Percentiles rank a stretch among this genome's conserved stretches.
phyloP scores from a whole-genome alignment of 139 green algal genomes.

The Closterium sp. region DNA sequence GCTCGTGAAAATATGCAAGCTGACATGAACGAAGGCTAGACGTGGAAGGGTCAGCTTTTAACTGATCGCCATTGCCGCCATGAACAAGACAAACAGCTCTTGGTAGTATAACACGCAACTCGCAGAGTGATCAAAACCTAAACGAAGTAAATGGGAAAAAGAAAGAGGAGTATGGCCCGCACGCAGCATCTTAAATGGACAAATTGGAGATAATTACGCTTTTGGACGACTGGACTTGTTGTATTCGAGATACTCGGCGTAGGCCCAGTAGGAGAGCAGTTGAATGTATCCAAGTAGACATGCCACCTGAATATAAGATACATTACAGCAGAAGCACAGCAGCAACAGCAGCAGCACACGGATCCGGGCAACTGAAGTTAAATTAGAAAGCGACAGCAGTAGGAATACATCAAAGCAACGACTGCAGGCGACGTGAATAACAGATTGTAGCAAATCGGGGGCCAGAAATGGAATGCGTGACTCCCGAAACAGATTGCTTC shows the following conservation, averaged over 20 bases:
- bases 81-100: not conserved
- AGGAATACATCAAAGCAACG: not conserved
- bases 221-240: not conserved
- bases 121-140: not conserved
- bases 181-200: not conserved
- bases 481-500: not conserved
- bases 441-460: not conserved
- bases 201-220: slow-evolving; percentile 9
- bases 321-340: not conserved
- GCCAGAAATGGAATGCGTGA: not conserved
- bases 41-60: not conserved
- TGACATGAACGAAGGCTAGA: not conserved
- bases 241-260: slow-evolving; percentile 30
- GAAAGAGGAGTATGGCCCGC: not conserved
- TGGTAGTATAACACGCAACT: not conserved
- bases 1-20: no score
- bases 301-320: slow-evolving; percentile 14
- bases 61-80: not conserved
- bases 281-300: slow-evolving; percentile 27
- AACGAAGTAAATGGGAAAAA: not conserved
- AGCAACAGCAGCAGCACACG: not conserved
- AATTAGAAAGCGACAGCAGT: not conserved
- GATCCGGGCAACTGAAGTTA: not conserved
- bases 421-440: not conserved
- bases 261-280: slow-evolving; percentile 8